phyloP scores from a whole-genome alignment of 768 basidiomycete species.

The Rhizopogon roseolus region DNA sequence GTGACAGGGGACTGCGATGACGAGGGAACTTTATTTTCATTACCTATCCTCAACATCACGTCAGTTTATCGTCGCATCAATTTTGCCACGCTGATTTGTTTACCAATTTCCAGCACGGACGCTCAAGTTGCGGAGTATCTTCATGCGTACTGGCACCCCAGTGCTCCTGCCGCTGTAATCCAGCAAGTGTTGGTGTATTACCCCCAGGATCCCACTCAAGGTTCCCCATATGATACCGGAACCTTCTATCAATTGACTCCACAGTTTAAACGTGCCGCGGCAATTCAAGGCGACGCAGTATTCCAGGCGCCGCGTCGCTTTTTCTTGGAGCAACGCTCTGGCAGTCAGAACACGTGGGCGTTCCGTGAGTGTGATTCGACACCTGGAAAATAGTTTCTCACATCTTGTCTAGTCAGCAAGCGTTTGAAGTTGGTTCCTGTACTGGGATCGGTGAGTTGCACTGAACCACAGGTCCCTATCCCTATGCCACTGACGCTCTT shows the following conservation, averaged over 20 bases:
- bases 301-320: conserved; percentile 47
- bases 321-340: conserved; percentile 33
- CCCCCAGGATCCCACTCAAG: conserved; percentile 33
- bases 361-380: conserved; percentile 7
- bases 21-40: conserved; percentile 45
- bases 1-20: conserved; percentile 54
- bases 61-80: conserved; percentile 4
- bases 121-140: conserved; percentile 11
- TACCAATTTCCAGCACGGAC: conserved; percentile 15
- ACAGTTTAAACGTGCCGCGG: conserved; percentile 44
- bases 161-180: conserved; percentile 16
- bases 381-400: neutral
- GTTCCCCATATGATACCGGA: conserved; percentile 49
- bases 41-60: conserved; percentile 24
- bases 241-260: conserved; percentile 37
- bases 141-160: conserved; percentile 19
- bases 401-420: conserved; percentile 33
- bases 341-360: conserved; percentile 35
- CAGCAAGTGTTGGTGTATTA: conserved; percentile 24
- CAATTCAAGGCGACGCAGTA: conserved; percentile 44
- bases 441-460: conserved; percentile 37
- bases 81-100: neutral
- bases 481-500: neutral
- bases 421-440: conserved; percentile 37
- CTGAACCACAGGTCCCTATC: neutral